Evolutionary conservation across 371 early-diverging fungal genomes (phyloP).

Genomic region (Mortierella sp.): DNA sequence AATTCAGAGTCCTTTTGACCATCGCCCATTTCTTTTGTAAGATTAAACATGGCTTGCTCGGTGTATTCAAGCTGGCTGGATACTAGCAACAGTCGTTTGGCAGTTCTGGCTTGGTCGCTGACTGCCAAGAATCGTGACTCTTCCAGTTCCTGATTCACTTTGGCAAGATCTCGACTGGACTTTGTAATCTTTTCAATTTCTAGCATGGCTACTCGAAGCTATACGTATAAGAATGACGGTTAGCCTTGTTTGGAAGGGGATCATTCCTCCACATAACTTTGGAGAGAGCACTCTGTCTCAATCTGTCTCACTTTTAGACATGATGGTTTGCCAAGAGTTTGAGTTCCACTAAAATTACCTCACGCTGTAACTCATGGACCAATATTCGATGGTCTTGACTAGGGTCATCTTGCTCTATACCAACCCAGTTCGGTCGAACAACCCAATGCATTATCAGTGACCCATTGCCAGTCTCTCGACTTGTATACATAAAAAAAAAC

Average conservation of each 20-base stretch:
- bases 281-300: neutral
- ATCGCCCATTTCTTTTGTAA: slow-evolving; percentile 39
- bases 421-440: neutral
- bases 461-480: too few relatives aligned
- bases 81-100: slow-evolving; percentile 42
- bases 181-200: slow-evolving; percentile 48
- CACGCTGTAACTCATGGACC: slow-evolving; percentile 44
- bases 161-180: slow-evolving; percentile 39
- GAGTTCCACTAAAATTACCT: slow-evolving; percentile 25
- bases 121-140: slow-evolving; percentile 46
- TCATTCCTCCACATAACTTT: neutral
- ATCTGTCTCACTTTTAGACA: too few relatives aligned
- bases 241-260: neutral
- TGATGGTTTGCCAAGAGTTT: too few relatives aligned
- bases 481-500: neutral
- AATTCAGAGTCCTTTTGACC: slow-evolving; percentile 51
- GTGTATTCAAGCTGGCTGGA: slow-evolving; percentile 52
- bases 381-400: slow-evolving; percentile 31
- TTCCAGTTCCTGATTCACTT: slow-evolving; percentile 47
- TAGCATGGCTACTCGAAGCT: slow-evolving; percentile 42
- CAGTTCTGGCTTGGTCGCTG: slow-evolving; percentile 48
- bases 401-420: neutral
- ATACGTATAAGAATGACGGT: neutral
- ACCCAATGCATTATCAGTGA: neutral
- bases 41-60: slow-evolving; percentile 39